A percentile compares a stretch with the other conserved stretches of the same genome.
Conservation (phyloP, 345 rosid genomes). For the Passiflora organensis region DNA sequence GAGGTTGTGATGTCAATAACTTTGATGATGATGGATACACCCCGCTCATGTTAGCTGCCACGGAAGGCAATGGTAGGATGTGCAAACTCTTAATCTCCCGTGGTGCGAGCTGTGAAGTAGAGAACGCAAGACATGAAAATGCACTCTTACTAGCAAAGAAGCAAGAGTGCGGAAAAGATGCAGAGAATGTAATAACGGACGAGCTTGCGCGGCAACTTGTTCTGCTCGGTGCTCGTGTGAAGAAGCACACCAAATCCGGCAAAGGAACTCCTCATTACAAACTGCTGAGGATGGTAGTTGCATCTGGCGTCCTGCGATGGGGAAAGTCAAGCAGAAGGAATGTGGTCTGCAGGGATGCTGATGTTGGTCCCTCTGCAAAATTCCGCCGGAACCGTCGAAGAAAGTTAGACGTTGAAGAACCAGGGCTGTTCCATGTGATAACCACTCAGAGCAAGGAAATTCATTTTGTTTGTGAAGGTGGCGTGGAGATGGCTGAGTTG, state of each 20-base stretch:
- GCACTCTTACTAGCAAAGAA: slow-evolving; percentile 51
- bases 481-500: slow-evolving; percentile 63
- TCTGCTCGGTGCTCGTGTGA: slow-evolving; percentile 39
- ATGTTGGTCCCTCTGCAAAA: slow-evolving; percentile 47
- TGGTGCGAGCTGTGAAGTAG: slow-evolving; percentile 58
- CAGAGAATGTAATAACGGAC: slow-evolving; percentile 49
- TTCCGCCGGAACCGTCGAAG: slow-evolving; percentile 46
- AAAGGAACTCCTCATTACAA: slow-evolving; percentile 66
- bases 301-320: slow-evolving; percentile 61
- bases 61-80: slow-evolving; percentile 49
- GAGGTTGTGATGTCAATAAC: slow-evolving; percentile 64
- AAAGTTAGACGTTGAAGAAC: slow-evolving; percentile 36
- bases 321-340: slow-evolving; percentile 66
- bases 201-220: slow-evolving; percentile 65
- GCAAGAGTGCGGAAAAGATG: slow-evolving; percentile 23
- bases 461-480: slow-evolving; percentile 78
- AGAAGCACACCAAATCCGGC: slow-evolving; percentile 85
- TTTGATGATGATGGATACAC: slow-evolving; percentile 72
- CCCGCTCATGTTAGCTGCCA: slow-evolving; percentile 91
- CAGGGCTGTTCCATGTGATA: slow-evolving; percentile 66
- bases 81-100: slow-evolving; percentile 53
- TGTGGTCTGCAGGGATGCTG: slow-evolving; percentile 59
- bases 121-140: slow-evolving; percentile 50
- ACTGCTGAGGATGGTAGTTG: slow-evolving; percentile 44
- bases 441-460: slow-evolving; percentile 65